Evolutionary conservation across 257 asterid genomes (phyloP).

Genomic region (Ligustrum vulgare): DNA sequence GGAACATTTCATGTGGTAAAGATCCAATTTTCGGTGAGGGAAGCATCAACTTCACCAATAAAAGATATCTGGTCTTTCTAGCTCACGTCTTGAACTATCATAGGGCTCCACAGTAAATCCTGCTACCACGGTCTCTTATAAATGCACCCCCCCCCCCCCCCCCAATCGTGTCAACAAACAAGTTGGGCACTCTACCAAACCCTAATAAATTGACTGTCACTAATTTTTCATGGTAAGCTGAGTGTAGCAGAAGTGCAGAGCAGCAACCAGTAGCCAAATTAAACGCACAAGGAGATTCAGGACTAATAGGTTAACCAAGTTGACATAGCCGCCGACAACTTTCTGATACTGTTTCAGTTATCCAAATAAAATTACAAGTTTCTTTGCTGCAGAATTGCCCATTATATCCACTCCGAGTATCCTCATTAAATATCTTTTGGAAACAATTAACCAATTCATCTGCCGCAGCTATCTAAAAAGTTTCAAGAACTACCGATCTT

Average conservation of each 20-base stretch:
- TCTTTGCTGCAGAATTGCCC: background rate
- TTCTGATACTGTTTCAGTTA: background rate
- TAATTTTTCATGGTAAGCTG: background rate
- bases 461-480: background rate
- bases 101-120: background rate
- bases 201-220: background rate
- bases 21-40: background rate
- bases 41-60: background rate
- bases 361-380: background rate
- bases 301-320: background rate
- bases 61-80: background rate
- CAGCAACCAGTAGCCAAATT: background rate
- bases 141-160: background rate
- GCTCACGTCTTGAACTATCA: background rate
- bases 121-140: background rate
- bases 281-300: background rate
- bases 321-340: background rate
- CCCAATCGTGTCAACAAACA: background rate
- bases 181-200: background rate
- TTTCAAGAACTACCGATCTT: background rate
- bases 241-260: background rate
- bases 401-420: background rate
- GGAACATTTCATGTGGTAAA: background rate
- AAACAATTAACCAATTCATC: constrained; percentile 4
- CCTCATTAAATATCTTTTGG: background rate